Evolutionary conservation across 2,329 filamentous ascomycete genomes (phyloP), one percentile per base, ranked within the genome.

Genomic region (Fusarium staphyleae): DNA sequence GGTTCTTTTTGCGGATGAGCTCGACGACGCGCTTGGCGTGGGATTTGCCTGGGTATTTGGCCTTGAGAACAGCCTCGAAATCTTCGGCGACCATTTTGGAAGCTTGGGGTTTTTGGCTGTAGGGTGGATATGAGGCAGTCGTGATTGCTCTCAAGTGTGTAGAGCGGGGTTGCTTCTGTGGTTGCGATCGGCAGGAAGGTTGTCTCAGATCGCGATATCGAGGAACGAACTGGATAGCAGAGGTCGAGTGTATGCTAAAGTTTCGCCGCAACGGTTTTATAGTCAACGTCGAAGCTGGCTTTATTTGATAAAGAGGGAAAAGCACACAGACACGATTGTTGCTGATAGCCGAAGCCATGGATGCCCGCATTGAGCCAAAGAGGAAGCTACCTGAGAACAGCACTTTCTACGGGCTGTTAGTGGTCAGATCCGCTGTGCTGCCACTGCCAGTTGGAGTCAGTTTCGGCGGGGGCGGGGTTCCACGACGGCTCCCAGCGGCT

Each of bases 21-120:
- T 91, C 85, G 52, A 87, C 89, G n/a, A 98, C 93, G 57, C 88
- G 87, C 66, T 84, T 84, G 54, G 90, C 91, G 74, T 99, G 95
- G 22, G 83, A 81, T 78, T 97, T 98, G 67, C 89, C 93, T 18
- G 95, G 95, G 72, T 88, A 88, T 69, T 87, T 88, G 60, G 80
- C 82, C 76, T 78, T 75, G 55, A 88, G 76, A 59, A 87, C 74
- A 24, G 75, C 70, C 40, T 84, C 78, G 63, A 78, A 82, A 62
- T 79, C 72, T 63, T 76, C 50, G 45, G 70, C 72, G 40, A 74
- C 70, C 73, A 75, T 75, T 48, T 43, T 65, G 50, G 57, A 47
- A 14, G 53, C 30, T 42, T 14, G 26, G 13, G 39, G 22, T 3
- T 41, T 18, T 7, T 14, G 24, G 26, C 11, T 5, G 18, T 44